Conservation (phyloP, 176 grass and related monocot genomes). For the Eleusine indica region DNA sequence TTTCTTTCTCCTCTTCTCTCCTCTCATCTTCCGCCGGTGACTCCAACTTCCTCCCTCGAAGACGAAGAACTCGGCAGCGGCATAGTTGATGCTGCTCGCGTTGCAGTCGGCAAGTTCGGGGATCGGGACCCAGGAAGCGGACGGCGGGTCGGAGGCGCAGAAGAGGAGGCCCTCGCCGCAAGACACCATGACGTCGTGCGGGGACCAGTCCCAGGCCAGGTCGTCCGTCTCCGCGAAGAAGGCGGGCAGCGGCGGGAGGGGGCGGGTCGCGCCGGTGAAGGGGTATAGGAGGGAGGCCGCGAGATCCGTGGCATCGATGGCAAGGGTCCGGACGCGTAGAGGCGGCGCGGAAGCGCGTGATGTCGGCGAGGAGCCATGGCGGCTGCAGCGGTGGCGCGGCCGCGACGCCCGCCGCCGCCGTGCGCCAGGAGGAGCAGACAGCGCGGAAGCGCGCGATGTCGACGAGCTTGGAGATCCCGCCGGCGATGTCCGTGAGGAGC, state of each 20-base stretch:
- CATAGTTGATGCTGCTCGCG: slow-evolving; percentile 58
- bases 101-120: slow-evolving; percentile 33
- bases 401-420: slow-evolving; percentile 31
- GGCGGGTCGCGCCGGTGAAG: slow-evolving; percentile 42
- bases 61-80: slow-evolving; percentile 49
- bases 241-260: slow-evolving; percentile 44
- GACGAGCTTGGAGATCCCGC: slow-evolving; percentile 43
- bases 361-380: slow-evolving; percentile 44
- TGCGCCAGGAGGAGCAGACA: slow-evolving; percentile 59
- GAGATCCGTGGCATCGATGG: slow-evolving; percentile 36
- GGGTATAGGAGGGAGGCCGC: slow-evolving; percentile 48
- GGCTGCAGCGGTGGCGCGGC: slow-evolving; percentile 33
- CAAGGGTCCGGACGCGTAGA: slow-evolving; percentile 54
- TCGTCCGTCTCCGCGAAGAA: slow-evolving; percentile 56
- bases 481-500: slow-evolving; percentile 54
- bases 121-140: slow-evolving; percentile 39
- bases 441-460: slow-evolving; percentile 62
- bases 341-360: slow-evolving; percentile 32
- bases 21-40: no score
- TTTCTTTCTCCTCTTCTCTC: no score
- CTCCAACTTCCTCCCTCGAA: slow-evolving; percentile 34
- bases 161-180: slow-evolving; percentile 55
- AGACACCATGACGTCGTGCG: slow-evolving; percentile 49
- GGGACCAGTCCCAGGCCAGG: slow-evolving; percentile 56
- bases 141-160: slow-evolving; percentile 38